phyloP scores from a whole-genome alignment of 352 stramenopile genomes.

The Globisporangium canariense region DNA sequence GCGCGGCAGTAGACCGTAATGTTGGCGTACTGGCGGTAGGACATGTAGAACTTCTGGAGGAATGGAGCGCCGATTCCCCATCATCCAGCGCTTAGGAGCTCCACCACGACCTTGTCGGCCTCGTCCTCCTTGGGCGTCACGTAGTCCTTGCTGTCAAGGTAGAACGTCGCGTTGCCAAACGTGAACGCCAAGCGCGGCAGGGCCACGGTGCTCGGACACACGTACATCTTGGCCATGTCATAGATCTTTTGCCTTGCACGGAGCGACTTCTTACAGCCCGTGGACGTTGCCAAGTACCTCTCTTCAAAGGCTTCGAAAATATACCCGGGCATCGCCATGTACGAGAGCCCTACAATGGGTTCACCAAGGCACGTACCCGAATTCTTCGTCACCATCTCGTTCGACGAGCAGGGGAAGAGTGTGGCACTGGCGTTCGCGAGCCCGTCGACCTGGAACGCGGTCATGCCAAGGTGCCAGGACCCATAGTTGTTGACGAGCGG shows the following conservation, averaged over 20 bases:
- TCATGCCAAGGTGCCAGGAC: neutral
- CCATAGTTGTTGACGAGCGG: neutral
- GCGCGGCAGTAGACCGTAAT: neutral
- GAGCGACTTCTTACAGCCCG: neutral
- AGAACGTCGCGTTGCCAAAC: slow-evolving; percentile 9
- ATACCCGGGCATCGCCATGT: neutral
- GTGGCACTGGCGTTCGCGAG: neutral
- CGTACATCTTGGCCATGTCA: neutral
- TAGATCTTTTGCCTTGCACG: neutral
- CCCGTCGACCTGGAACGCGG: neutral
- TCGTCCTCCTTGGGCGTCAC: neutral
- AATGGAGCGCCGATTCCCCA: neutral
- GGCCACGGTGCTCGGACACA: neutral
- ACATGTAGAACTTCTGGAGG: neutral
- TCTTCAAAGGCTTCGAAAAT: neutral
- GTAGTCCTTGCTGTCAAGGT: slow-evolving; percentile 3
- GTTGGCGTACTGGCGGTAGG: neutral
- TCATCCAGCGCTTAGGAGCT: neutral
- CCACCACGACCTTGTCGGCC: neutral
- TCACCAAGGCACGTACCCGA: neutral
- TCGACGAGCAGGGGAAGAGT: neutral
- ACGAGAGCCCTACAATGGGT: neutral
- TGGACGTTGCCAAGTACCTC: neutral
- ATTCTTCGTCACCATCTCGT: neutral
- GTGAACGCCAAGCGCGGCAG: slow-evolving; percentile 4